Base-by-base conservation (phyloP, 176 grass and related monocot genomes). In the Guadua angustifolia region DNA sequence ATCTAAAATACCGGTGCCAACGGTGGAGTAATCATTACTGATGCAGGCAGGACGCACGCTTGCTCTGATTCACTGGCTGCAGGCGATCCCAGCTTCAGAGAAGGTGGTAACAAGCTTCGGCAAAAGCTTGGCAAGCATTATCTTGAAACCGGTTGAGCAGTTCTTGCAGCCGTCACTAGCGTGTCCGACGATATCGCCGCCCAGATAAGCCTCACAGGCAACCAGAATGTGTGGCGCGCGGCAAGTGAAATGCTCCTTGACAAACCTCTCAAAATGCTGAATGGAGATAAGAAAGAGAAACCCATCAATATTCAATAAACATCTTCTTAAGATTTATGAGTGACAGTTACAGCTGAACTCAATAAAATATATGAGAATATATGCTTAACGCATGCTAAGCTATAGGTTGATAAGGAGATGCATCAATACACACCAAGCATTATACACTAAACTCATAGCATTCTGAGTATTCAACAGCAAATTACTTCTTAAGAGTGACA, bases 211-310 rank as follows among this genome's bases (percentile, higher is more conserved):
- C 40, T 92, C 76, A 22, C 96, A 99, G 16, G 93, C 83, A 75
- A 50, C 76, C 33, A 95, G 85, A 84, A 99, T 90, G 75, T 62
- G 49, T 4, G 57, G 81, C 1, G 88, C 85, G 0, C 69, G 79
- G 5, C 10, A 68, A 75, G 86, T 82, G 85, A 95, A 99, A 66
- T 99, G 96, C 66, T 99, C 86, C 92, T 88, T 89, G 66, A 94
- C 93, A 63, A 99, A 81, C 8, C 83, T 89, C 33, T 99, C 96
- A 68, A 94, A 99, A 83, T 99, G 85, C 96, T 99, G 91, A 24
- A 90, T 85, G 88, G 18, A 40, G 75, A 77, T 10, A 70, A 43
- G n/a, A 15, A 33, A 12, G 58, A 83, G 4, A 78, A 9, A 36
- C 56, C 16, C 43, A 74, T 85, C 53, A 85, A 38, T 79, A 66